Percentiles rank a stretch among this genome's conserved stretches.
These are phyloP conservation scores for Cicer chorassanicum DNA, from an alignment of 306 rosid genomes.

Conservation along the genomic window DNA sequence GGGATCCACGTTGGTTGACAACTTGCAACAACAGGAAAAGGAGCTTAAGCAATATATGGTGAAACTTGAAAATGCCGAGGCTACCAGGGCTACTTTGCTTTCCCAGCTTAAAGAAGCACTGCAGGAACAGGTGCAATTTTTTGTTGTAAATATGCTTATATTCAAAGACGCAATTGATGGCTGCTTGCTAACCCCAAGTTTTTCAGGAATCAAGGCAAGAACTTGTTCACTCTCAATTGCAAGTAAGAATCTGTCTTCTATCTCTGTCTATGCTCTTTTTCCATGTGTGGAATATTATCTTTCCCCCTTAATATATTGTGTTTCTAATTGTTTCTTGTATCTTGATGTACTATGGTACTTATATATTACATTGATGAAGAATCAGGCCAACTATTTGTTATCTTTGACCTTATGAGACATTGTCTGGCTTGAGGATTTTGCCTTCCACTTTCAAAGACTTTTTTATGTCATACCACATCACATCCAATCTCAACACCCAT, in stretches of 20 bases:
- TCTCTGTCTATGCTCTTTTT: constrained; percentile 16
- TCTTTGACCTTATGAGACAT: constrained; percentile 18
- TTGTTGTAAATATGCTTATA: constrained; percentile 30
- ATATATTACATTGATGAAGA: constrained; percentile 5
- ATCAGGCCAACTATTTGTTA: constrained; percentile 9
- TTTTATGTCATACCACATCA: background rate
- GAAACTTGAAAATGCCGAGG: constrained; percentile 65
- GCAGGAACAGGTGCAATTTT: constrained; percentile 70
- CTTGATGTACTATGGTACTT: background rate
- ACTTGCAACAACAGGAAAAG: constrained; percentile 74
- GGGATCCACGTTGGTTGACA: constrained; percentile 60
- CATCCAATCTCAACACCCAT: background rate
- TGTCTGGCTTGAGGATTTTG: constrained; percentile 11
- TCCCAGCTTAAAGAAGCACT: constrained; percentile 77
- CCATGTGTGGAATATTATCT: background rate
- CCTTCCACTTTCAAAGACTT: background rate
- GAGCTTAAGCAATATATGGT: constrained; percentile 59
- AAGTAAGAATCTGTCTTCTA: constrained; percentile 57
- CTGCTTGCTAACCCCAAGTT: constrained; percentile 40
- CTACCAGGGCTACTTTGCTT: constrained; percentile 73
- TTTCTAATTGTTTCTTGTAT: background rate
- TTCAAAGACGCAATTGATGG: constrained; percentile 10
- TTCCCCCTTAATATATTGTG: constrained; percentile 16
- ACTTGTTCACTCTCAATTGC: constrained; percentile 65
- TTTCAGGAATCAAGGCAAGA: constrained; percentile 84